Conservation (phyloP, 1,284 basidiomycete species). For the Albatrellus sp. region DNA sequence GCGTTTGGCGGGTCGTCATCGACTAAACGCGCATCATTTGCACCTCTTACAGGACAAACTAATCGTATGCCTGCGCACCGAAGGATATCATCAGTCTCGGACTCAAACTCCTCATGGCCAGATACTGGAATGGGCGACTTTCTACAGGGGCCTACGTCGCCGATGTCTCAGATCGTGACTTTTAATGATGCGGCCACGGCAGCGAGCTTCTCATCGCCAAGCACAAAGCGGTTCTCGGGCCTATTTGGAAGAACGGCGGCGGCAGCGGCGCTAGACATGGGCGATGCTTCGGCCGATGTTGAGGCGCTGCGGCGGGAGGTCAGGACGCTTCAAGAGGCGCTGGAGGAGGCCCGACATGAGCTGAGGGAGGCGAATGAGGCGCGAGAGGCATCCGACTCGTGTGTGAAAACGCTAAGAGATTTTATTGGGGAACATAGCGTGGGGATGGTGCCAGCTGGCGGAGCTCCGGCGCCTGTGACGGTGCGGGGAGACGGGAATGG, state of each 20-base stretch:
- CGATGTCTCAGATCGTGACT: constrained; percentile 16
- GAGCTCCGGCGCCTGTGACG: constrained; percentile 17
- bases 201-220: constrained; percentile 16
- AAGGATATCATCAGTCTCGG: constrained; percentile 59
- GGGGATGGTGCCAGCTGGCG: constrained; percentile 19
- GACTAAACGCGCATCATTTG: constrained; percentile 60
- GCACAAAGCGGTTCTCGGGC: constrained; percentile 36
- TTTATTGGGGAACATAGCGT: constrained; percentile 75
- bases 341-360: constrained; percentile 56
- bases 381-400: constrained; percentile 76
- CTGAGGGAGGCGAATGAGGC: constrained; percentile 73
- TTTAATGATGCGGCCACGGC: constrained; percentile 7
- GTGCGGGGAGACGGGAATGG: constrained; percentile 8
- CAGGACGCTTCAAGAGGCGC: constrained; percentile 36
- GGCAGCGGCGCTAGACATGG: constrained; percentile 8
- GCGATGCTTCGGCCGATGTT: constrained; percentile 20
- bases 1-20: constrained; percentile 30
- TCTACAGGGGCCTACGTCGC: constrained; percentile 13
- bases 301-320: constrained; percentile 56
- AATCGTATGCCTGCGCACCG: constrained; percentile 40
- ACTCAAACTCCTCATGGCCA: constrained; percentile 23
- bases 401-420: constrained; percentile 68
- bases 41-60: constrained; percentile 44
- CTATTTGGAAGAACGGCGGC: constrained; percentile 30
- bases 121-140: constrained; percentile 11